Base-by-base conservation (phyloP, 2,329 filamentous ascomycete species). In the Alternaria conjuncta region DNA sequence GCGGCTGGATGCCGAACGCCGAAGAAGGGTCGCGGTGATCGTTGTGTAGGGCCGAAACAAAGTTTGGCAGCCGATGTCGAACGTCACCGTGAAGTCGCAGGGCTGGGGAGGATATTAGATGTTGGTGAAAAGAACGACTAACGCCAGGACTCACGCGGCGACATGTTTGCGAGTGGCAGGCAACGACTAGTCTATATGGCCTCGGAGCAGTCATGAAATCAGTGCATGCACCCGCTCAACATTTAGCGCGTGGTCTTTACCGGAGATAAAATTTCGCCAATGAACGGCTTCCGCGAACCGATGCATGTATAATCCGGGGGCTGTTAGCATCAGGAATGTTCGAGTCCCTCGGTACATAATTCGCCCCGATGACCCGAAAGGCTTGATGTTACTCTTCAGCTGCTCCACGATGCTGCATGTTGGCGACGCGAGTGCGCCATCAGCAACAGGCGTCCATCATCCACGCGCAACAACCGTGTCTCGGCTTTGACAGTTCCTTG, bases 261-360 rank as follows among this genome's bases (percentile, higher is more conserved):
- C 73, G 75, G 75, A 74, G 61, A 66, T 75, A 75, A 72, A 44
- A 47, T 44, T n/a, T 67, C 55, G 44, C 71, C 71, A 73, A 74
- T 73, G 55, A 71, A 59, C 49, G 51, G 36, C 57, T 32, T 43
- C 51, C 55, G 44, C 60, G 46, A 65, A 47, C 44, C 44, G 62
- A 60, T 68, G 64, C 68, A 60, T n/a, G 21, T 46, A 70, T 55
- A 68, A 69, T 65, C 68, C 66, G 72, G 73, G 69, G 72, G 72
- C 36, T 72, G 69, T 71, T 73, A 71, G 69, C 68, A 68, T 69
- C 66, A 67, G 69, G 65, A 68, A 66, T 60, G 23, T 62, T 71
- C 62, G 67, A 61, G 63, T 64, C 66, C 66, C 56, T 72, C 67
- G 67, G 71, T 3, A 25, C 50, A 20, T 61, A 47, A 59, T 64